Evolutionary conservation across 116 monocot species (phyloP).

Genomic region (Cymodocea nodosa): DNA sequence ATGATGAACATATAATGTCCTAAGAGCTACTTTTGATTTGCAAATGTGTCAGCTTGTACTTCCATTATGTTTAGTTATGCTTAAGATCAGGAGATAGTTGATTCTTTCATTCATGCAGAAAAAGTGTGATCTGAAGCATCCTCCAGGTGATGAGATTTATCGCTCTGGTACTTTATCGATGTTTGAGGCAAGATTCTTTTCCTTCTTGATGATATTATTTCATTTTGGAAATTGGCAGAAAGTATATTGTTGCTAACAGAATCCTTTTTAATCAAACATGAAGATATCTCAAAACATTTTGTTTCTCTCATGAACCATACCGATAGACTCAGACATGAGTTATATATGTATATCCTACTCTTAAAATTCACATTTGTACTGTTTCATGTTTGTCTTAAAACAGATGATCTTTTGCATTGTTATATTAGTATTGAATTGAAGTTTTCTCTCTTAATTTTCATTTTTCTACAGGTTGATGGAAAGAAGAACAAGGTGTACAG

Average conservation of each 20-base stretch:
- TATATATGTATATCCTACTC: too few species aligned
- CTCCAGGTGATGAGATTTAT: constrained; percentile 94
- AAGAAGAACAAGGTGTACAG: constrained; percentile 98
- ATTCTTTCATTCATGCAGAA: constrained; percentile 26
- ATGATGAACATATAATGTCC: too few species aligned
- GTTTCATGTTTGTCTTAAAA: too few species aligned
- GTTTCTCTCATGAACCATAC: too few species aligned
- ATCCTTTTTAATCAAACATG: background rate
- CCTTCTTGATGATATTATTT: background rate
- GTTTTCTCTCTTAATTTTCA: background rate
- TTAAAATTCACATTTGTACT: too few species aligned
- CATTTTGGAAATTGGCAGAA: background rate
- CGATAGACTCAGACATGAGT: too few species aligned
- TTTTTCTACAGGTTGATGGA: constrained; percentile 72
- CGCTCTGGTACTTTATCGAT: constrained; percentile 84
- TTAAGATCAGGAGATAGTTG: background rate
- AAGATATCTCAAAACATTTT: too few species aligned
- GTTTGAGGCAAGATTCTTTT: constrained; percentile 61
- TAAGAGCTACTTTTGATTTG: background rate
- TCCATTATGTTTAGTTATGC: background rate
- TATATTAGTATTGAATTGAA: background rate
- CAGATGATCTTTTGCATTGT: background rate
- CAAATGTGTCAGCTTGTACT: background rate
- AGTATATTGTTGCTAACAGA: background rate
- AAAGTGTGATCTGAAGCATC: constrained; percentile 94